phyloP scores from a whole-genome alignment of 306 rosid genomes.

The Cucumis cinereus region DNA sequence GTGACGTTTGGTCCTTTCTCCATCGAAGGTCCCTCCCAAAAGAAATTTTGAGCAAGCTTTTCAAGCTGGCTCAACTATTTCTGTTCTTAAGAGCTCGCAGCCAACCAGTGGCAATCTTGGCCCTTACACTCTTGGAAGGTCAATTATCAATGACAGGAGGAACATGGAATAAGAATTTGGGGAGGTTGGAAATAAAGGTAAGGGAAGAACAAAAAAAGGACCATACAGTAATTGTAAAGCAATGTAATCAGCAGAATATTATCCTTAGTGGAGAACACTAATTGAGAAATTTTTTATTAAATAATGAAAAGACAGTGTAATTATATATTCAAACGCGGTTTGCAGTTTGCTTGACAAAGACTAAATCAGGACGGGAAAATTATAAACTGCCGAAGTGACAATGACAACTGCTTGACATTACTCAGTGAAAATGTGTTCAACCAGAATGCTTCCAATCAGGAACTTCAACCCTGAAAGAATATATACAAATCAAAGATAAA shows the following conservation, averaged over 20 bases:
- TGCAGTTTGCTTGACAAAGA: neutral
- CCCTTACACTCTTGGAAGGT: neutral
- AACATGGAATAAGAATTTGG: neutral
- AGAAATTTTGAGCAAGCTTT: neutral
- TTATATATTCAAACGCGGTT: neutral
- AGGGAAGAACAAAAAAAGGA: neutral
- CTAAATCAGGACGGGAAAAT: neutral
- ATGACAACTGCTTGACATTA: neutral
- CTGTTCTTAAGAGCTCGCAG: too few relatives aligned
- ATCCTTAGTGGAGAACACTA: neutral
- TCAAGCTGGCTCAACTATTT: neutral
- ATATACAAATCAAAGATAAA: neutral
- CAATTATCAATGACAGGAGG: neutral
- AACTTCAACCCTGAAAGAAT: neutral
- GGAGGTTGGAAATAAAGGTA: neutral
- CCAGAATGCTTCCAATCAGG: neutral
- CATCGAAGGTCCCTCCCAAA: neutral
- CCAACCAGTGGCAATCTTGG: neutral
- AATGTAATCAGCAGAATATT: neutral
- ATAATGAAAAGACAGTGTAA: neutral
- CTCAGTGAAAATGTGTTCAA: neutral
- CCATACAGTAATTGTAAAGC: neutral
- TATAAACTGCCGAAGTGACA: neutral
- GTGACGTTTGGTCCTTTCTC: neutral
- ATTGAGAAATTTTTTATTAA: neutral